phyloP scores from a whole-genome alignment of 768 basidiomycete genomes.

The Hydnomerulius pinastri region DNA sequence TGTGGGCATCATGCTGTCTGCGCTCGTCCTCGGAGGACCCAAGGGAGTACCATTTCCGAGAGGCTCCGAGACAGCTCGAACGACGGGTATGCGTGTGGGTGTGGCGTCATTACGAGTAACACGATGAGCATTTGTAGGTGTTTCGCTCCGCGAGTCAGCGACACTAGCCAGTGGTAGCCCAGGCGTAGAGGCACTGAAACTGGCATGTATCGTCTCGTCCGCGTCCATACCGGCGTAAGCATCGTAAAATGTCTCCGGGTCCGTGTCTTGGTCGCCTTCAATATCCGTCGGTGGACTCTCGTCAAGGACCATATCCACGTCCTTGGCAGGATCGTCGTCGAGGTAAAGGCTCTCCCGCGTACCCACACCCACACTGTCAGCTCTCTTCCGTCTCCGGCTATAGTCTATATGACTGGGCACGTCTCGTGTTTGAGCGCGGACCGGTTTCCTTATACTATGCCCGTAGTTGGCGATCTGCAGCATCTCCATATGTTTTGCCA shows the following conservation, averaged over 20 bases:
- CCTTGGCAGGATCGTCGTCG: conserved; percentile 55
- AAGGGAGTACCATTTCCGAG: conserved; percentile 45
- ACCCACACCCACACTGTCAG: conserved; percentile 63
- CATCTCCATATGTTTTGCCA: conserved; percentile 80
- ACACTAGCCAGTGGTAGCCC: conserved; percentile 18
- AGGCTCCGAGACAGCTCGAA: conserved; percentile 49
- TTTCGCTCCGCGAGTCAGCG: conserved; percentile 41
- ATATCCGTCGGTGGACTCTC: conserved; percentile 77
- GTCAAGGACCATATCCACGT: conserved; percentile 63
- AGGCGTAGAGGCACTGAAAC: conserved; percentile 20
- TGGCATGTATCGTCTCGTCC: conserved; percentile 20
- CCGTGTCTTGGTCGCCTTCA: conserved; percentile 51
- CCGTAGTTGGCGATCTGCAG: conserved; percentile 86
- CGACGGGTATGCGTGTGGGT: conserved; percentile 42
- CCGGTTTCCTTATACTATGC: conserved; percentile 48
- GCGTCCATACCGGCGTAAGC: conserved; percentile 25
- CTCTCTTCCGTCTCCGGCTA: conserved; percentile 51
- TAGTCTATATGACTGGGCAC: conserved; percentile 23
- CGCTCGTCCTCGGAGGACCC: conserved; percentile 34
- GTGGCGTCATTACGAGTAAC: conserved; percentile 38
- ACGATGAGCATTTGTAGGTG: conserved; percentile 41
- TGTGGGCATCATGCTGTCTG: conserved; percentile 43
- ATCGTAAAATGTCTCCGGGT: conserved; percentile 44
- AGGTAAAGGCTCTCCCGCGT: conserved; percentile 66
- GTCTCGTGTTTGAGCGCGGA: conserved; percentile 27